These are phyloP conservation scores for Sarcodon sp. DNA, from an alignment of 768 basidiomycete genomes.

Conservation along the genomic window DNA sequence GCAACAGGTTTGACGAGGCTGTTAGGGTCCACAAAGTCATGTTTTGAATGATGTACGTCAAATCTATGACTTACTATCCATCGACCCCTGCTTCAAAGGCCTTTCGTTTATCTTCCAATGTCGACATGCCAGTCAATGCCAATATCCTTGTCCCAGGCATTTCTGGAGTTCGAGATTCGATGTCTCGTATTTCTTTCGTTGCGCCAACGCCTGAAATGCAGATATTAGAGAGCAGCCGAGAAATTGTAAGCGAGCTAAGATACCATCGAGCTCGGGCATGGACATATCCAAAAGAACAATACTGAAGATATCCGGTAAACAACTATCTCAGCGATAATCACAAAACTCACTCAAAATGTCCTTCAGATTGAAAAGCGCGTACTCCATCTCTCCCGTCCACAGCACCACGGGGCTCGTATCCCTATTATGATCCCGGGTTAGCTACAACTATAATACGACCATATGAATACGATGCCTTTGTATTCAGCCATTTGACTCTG, in stretches of 20 bases:
- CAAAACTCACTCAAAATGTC: conserved; percentile 72
- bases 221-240: background rate
- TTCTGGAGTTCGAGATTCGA: conserved; percentile 37
- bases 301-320: conserved; percentile 24
- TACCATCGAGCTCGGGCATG: conserved; percentile 90
- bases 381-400: conserved; percentile 83
- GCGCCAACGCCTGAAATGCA: conserved; percentile 59
- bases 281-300: conserved; percentile 82
- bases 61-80: conserved; percentile 65
- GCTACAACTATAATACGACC: background rate
- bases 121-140: conserved; percentile 89
- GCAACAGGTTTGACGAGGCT: conserved; percentile 93
- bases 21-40: conserved; percentile 2
- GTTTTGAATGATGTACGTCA: background rate
- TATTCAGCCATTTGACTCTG: conserved; percentile 54
- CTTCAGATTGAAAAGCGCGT: conserved; percentile 51
- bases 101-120: conserved; percentile 80
- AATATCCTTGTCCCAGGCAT: conserved; percentile 40
- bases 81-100: conserved; percentile 92
- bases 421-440: conserved; percentile 21
- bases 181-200: conserved; percentile 66
- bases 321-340: background rate
- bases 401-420: conserved; percentile 67
- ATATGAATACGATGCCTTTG: conserved; percentile 22
- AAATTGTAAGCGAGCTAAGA: conserved; percentile 5